These are phyloP conservation scores for Sungouiozyma ichnusensis DNA, from an alignment of 805 yeast genomes.

Conservation along the genomic window DNA sequence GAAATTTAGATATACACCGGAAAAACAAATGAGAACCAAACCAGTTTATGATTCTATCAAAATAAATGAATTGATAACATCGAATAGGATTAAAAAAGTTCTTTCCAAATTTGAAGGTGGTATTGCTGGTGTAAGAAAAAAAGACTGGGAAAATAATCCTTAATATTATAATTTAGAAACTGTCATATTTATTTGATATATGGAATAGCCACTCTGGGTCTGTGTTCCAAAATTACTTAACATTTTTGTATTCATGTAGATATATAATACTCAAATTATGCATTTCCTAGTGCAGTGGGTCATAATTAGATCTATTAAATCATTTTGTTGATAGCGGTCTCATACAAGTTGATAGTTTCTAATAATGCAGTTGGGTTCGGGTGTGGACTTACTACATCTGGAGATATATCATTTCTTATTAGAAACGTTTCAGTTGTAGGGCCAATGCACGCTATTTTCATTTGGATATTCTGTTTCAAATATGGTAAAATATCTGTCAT, in stretches of 20 bases:
- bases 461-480: conserved; percentile 24
- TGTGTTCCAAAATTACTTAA: too few species aligned
- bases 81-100: conserved; percentile 17
- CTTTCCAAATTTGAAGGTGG: conserved; percentile 27
- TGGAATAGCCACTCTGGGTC: conserved; percentile 1
- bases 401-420: conserved; percentile 38
- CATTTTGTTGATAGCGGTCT: not conserved
- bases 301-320: too few species aligned
- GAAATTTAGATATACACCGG: conserved; percentile 23
- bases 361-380: conserved; percentile 61
- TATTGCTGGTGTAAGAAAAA: conserved; percentile 24
- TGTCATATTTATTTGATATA: not conserved
- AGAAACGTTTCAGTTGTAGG: conserved; percentile 77
- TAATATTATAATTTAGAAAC: not conserved
- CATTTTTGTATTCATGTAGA: too few species aligned
- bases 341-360: conserved; percentile 22
- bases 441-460: conserved; percentile 71
- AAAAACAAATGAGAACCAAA: conserved; percentile 25
- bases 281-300: not conserved
- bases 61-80: conserved; percentile 21
- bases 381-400: conserved; percentile 54
- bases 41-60: conserved; percentile 24
- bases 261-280: not conserved
- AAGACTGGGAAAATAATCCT: conserved; percentile 5
- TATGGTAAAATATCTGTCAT: conserved; percentile 50